Conservation (phyloP, 106 monocot genomes). For the Apostasia ramifera region DNA sequence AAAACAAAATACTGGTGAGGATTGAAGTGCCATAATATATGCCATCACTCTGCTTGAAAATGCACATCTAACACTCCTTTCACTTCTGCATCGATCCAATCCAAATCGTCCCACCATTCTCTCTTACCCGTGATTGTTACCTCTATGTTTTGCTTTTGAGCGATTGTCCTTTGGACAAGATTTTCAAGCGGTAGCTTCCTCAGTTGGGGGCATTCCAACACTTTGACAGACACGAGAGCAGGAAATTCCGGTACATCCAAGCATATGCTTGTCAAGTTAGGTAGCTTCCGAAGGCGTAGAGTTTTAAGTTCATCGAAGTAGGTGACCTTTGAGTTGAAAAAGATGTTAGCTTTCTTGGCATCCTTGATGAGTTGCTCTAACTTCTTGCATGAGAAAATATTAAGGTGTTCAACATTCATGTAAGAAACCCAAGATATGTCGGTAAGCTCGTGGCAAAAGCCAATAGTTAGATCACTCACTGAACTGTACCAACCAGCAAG, state of each 20-base stretch:
- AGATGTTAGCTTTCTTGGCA: background rate
- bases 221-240: background rate
- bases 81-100: background rate
- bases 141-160: background rate
- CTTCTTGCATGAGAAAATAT: constrained; percentile 1
- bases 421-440: constrained; percentile 21
- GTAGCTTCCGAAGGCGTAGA: constrained; percentile 3
- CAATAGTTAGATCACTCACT: constrained; percentile 13
- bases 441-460: constrained; percentile 14
- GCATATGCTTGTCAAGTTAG: constrained; percentile 4
- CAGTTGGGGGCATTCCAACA: constrained; percentile 6
- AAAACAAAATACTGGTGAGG: too few relatives aligned
- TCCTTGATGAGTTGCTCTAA: constrained; percentile 7
- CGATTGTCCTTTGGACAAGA: background rate
- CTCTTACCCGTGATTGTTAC: background rate
- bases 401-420: constrained; percentile 6
- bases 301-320: background rate
- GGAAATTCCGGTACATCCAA: background rate
- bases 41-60: too few relatives aligned
- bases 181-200: constrained; percentile 1
- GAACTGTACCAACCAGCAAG: background rate
- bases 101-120: constrained; percentile 14
- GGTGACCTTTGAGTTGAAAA: background rate
- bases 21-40: too few relatives aligned
- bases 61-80: too few relatives aligned